A percentile compares a stretch with the other conserved stretches of the same genome.
Evolutionary conservation across 2,329 filamentous ascomycete species (phyloP).

Genomic region (Acrocalymma vagum): DNA sequence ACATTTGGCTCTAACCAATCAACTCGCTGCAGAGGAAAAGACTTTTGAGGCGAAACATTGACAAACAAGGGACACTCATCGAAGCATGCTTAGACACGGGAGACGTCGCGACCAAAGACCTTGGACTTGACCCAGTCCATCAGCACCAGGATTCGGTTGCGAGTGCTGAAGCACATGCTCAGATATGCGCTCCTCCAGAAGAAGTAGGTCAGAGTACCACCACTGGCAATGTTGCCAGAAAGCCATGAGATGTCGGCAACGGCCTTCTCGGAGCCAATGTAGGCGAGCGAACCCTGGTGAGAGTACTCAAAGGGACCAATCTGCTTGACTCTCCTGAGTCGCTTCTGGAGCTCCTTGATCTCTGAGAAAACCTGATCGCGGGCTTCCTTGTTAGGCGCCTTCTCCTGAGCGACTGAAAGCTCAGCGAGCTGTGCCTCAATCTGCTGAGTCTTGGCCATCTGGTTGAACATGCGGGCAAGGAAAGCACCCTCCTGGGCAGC

Average conservation of each 20-base stretch:
- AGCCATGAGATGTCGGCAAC: slow-evolving; percentile 98
- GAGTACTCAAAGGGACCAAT: slow-evolving; percentile 98
- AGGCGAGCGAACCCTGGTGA: slow-evolving; percentile 94
- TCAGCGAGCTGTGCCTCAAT: slow-evolving; percentile 79
- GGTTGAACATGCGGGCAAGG: slow-evolving; percentile 95
- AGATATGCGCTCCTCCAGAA: slow-evolving; percentile 99
- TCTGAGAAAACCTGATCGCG: slow-evolving; percentile 70
- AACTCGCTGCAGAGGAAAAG: too few relatives aligned
- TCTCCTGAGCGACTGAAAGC: slow-evolving; percentile 68
- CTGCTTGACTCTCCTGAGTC: slow-evolving; percentile 88
- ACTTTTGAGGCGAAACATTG: too few relatives aligned
- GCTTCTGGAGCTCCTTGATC: slow-evolving; percentile 87
- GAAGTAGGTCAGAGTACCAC: slow-evolving; percentile 92
- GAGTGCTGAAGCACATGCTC: slow-evolving; percentile 99
- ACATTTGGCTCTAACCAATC: too few relatives aligned
- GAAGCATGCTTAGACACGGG: slow-evolving; percentile 65
- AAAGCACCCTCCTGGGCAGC: slow-evolving; percentile 95
- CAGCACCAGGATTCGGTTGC: slow-evolving; percentile 91
- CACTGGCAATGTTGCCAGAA: slow-evolving; percentile 93
- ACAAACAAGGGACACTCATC: too few relatives aligned
- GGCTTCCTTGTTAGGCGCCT: slow-evolving; percentile 71
- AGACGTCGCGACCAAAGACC: slow-evolving; percentile 94
- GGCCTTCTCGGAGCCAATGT: slow-evolving; percentile 97
- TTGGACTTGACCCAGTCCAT: slow-evolving; percentile 98
- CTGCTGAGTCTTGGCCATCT: slow-evolving; percentile 92